Conservation (phyloP, 192 early-diverging fungal genomes). For the Mortierella alpina region DNA sequence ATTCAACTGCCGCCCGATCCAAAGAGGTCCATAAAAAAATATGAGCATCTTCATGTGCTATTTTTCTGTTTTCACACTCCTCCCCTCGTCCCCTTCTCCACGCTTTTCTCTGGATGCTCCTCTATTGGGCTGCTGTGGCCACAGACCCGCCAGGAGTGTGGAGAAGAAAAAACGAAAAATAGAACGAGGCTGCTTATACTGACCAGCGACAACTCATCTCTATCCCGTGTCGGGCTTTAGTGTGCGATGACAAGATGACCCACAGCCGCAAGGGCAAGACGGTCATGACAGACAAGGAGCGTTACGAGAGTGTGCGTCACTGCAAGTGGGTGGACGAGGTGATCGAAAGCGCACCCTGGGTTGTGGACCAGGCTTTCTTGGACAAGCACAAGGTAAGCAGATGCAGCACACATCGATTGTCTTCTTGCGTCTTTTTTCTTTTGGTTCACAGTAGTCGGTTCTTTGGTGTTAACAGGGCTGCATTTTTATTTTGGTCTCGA, state of each 20-base stretch:
- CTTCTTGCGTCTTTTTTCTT: not conserved
- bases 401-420: not conserved
- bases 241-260: slow-evolving; percentile 80
- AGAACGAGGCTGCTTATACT: not conserved
- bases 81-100: not conserved
- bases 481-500: not conserved
- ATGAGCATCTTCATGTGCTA: slow-evolving; percentile 36
- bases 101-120: not conserved
- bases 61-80: not conserved
- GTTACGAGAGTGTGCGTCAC: slow-evolving; percentile 82
- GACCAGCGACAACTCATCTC: not conserved
- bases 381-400: slow-evolving; percentile 66
- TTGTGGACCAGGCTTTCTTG: slow-evolving; percentile 78
- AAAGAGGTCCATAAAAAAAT: slow-evolving; percentile 4
- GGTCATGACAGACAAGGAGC: slow-evolving; percentile 80
- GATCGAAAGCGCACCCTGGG: slow-evolving; percentile 80
- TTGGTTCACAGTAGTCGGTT: not conserved
- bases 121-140: not conserved
- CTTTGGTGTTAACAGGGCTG: not conserved
- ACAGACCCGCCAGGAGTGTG: not conserved
- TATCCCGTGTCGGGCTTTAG: slow-evolving; percentile 24
- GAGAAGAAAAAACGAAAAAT: not conserved
- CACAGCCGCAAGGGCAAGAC: slow-evolving; percentile 85
- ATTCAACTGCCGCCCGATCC: slow-evolving; percentile 22
- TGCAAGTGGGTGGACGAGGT: slow-evolving; percentile 91